These are phyloP conservation scores for Malus orientalis DNA, from an alignment of 306 rosid genomes.

Conservation along the genomic window DNA sequence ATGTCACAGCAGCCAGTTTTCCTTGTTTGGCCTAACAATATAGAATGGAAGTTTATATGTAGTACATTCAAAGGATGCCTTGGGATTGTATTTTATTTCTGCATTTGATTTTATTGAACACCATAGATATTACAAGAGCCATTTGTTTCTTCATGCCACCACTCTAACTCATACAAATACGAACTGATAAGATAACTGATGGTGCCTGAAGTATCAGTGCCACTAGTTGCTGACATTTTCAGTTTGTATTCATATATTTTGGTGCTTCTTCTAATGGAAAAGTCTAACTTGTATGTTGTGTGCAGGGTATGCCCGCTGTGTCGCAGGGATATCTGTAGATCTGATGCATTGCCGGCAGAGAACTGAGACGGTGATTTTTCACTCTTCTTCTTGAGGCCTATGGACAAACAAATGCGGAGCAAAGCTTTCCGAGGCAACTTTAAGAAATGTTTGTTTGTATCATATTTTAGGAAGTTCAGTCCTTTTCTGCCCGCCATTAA, in stretches of 20 bases:
- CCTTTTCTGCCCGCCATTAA: constrained; percentile 30
- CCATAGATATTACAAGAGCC: neutral
- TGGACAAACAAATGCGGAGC: neutral
- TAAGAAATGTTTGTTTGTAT: neutral
- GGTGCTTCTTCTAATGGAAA: constrained; percentile 8
- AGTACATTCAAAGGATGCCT: neutral
- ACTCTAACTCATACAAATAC: neutral
- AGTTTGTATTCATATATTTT: neutral
- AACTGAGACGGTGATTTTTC: constrained; percentile 27
- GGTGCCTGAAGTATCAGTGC: neutral
- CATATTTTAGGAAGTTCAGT: constrained; percentile 34
- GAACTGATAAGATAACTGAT: neutral
- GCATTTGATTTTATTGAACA: neutral
- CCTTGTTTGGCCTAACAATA: neutral
- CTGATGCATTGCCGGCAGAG: constrained; percentile 39
- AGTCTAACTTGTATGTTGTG: constrained; percentile 9
- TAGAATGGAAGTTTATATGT: neutral
- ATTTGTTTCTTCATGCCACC: neutral
- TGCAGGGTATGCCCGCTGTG: constrained; percentile 98
- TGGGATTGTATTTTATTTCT: neutral
- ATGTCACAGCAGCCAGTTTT: neutral
- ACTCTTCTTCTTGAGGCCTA: constrained; percentile 10
- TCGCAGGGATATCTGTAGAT: constrained; percentile 77
- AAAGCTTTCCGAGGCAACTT: constrained; percentile 9
- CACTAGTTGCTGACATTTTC: neutral